Percentiles rank a stretch among this genome's conserved stretches.
Evolutionary conservation across 768 basidiomycete species (phyloP).

Genomic region (Pilatotrama ljubarskyi): DNA sequence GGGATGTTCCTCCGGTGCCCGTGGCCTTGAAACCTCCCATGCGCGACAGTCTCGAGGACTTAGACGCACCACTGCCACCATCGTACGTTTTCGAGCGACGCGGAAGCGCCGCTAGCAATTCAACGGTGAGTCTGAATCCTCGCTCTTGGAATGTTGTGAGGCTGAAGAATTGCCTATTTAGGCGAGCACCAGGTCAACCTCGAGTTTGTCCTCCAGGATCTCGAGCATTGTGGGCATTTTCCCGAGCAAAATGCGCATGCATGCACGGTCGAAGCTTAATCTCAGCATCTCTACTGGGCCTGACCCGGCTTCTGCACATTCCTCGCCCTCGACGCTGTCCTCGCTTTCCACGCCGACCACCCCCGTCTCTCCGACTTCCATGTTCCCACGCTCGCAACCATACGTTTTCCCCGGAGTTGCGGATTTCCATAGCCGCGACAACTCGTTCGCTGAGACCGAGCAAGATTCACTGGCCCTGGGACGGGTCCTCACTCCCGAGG

Average conservation of each 20-base stretch:
- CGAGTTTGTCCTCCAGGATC: conserved; percentile 24
- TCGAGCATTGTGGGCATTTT: conserved; percentile 22
- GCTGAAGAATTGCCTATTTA: conserved; percentile 1
- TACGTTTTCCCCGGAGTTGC: conserved; percentile 4
- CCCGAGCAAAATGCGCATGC: conserved; percentile 16
- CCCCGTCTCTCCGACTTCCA: conserved; percentile 11
- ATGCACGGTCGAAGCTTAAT: conserved; percentile 28
- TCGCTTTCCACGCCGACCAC: conserved; percentile 6
- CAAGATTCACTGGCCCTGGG: conserved; percentile 23
- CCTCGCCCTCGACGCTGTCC: conserved; percentile 17
- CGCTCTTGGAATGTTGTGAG: neutral
- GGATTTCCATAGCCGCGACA: neutral
- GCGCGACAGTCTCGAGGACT: conserved; percentile 6
- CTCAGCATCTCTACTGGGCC: conserved; percentile 16
- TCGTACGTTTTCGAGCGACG: conserved; percentile 28
- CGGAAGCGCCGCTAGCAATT: conserved; percentile 27
- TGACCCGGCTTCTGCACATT: conserved; percentile 14
- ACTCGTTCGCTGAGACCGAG: conserved; percentile 1
- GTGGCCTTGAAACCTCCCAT: neutral
- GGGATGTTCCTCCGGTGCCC: conserved; percentile 24
- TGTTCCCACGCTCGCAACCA: conserved; percentile 8
- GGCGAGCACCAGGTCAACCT: conserved; percentile 26
- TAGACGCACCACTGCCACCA: conserved; percentile 17
- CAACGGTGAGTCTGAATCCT: conserved; percentile 18
- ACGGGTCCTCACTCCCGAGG: conserved; percentile 31